Evolutionary conservation across 2,329 filamentous ascomycete species (phyloP).

Genomic region (Talaromyces rugulosus): DNA sequence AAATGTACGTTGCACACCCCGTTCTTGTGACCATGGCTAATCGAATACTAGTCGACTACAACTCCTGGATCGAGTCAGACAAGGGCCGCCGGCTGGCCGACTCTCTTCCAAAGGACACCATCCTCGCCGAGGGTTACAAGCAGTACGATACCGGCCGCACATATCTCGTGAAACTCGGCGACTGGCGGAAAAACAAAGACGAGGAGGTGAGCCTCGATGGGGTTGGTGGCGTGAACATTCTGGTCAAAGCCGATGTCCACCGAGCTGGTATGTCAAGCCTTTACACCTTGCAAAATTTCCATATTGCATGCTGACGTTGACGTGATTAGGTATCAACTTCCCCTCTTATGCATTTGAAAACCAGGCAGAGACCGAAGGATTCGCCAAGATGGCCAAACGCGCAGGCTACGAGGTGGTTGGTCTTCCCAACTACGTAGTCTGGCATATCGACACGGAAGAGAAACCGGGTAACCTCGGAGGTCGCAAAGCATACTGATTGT

Average conservation of each 20-base stretch:
- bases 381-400: slow-evolving; percentile 96
- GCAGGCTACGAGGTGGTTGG: slow-evolving; percentile 91
- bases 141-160: slow-evolving; percentile 86
- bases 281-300: not conserved
- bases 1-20: slow-evolving; percentile 62
- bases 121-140: slow-evolving; percentile 93
- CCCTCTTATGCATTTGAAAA: slow-evolving; percentile 96
- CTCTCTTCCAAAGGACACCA: slow-evolving; percentile 69
- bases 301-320: slow-evolving; percentile 17
- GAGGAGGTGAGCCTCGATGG: slow-evolving; percentile 90
- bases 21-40: slow-evolving; percentile 3
- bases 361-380: slow-evolving; percentile 97
- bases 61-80: slow-evolving; percentile 95
- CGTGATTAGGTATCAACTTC: slow-evolving; percentile 80
- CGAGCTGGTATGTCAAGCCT: slow-evolving; percentile 65
- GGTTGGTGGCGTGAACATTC: slow-evolving; percentile 93
- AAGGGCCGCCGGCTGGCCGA: slow-evolving; percentile 72
- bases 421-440: slow-evolving; percentile 95
- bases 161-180: slow-evolving; percentile 86
- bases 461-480: slow-evolving; percentile 69
- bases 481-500: slow-evolving; percentile 34
- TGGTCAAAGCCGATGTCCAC: slow-evolving; percentile 97
- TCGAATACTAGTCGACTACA: slow-evolving; percentile 75
- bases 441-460: slow-evolving; percentile 96
- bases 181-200: slow-evolving; percentile 89